These are phyloP conservation scores for Sarcodon sp. DNA, from an alignment of 768 basidiomycete species.

Conservation along the genomic window DNA sequence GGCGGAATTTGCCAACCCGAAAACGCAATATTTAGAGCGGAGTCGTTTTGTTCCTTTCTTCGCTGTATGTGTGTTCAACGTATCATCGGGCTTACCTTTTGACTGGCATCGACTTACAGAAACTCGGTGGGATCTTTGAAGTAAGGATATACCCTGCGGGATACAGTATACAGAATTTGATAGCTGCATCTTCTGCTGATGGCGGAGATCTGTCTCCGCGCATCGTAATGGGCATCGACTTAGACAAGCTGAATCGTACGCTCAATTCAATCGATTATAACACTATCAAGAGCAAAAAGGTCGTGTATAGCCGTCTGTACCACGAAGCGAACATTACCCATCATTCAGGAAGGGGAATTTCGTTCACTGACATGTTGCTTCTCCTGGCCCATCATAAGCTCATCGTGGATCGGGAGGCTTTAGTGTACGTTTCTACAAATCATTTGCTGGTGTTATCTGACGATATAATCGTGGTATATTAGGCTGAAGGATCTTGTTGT, in stretches of 20 bases:
- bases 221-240: conserved; percentile 42
- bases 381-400: conserved; percentile 86
- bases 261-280: conserved; percentile 55
- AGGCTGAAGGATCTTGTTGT: conserved; percentile 76
- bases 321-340: conserved; percentile 77
- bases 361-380: conserved; percentile 82
- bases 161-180: conserved; percentile 46
- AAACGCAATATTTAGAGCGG: conserved; percentile 69
- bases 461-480: conserved; percentile 2
- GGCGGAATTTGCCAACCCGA: conserved; percentile 70
- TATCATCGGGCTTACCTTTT: neutral
- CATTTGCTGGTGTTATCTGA: neutral
- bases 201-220: conserved; percentile 18
- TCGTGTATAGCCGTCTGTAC: conserved; percentile 63
- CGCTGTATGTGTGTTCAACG: conserved; percentile 35
- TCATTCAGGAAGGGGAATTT: conserved; percentile 66
- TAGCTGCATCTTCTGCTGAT: conserved; percentile 27
- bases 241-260: conserved; percentile 43
- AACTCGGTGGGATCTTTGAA: conserved; percentile 78
- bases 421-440: conserved; percentile 47
- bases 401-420: conserved; percentile 78
- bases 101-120: conserved; percentile 27
- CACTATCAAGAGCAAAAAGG: conserved; percentile 51
- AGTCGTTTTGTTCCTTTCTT: conserved; percentile 69
- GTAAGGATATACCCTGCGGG: conserved; percentile 73